Evolutionary conservation across 257 asterid species (phyloP).

Genomic region (Solanum pinnatisectum): DNA sequence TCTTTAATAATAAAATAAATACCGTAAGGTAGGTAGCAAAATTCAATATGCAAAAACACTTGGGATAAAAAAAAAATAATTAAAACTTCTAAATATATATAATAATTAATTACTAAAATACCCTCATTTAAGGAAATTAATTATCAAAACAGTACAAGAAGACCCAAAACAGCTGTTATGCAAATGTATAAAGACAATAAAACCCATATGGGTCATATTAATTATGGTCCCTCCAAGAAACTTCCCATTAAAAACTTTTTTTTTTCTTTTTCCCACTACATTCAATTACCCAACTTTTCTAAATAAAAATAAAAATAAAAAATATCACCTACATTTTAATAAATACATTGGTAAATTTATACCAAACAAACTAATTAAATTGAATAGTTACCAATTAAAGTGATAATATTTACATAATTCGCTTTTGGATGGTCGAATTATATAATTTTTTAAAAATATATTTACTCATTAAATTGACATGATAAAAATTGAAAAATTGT

Average conservation of each 20-base stretch:
- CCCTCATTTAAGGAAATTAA: constrained; percentile 8
- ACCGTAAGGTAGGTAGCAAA: neutral
- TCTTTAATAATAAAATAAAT: neutral
- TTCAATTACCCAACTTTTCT: neutral
- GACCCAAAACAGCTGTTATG: constrained; percentile 21
- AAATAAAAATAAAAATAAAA: neutral
- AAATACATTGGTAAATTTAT: neutral
- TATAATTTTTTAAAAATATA: neutral
- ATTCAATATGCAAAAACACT: neutral
- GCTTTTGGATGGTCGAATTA: neutral
- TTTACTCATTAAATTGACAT: neutral
- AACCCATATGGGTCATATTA: constrained; percentile 6
- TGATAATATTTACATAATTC: too few relatives aligned
- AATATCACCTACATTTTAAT: neutral
- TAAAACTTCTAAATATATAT: neutral
- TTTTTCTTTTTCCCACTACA: neutral
- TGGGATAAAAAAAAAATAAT: neutral
- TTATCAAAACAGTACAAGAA: neutral
- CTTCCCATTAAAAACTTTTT: neutral
- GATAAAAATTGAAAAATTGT: neutral
- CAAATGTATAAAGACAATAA: constrained; percentile 5
- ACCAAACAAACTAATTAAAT: neutral
- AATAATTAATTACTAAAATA: neutral
- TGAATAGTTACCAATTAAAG: neutral
- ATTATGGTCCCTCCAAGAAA: constrained; percentile 29